Evolutionary conservation across 2,329 filamentous ascomycete species (phyloP), one percentile per base, ranked within the genome.

Genomic region (Stemphylium lycopersici): DNA sequence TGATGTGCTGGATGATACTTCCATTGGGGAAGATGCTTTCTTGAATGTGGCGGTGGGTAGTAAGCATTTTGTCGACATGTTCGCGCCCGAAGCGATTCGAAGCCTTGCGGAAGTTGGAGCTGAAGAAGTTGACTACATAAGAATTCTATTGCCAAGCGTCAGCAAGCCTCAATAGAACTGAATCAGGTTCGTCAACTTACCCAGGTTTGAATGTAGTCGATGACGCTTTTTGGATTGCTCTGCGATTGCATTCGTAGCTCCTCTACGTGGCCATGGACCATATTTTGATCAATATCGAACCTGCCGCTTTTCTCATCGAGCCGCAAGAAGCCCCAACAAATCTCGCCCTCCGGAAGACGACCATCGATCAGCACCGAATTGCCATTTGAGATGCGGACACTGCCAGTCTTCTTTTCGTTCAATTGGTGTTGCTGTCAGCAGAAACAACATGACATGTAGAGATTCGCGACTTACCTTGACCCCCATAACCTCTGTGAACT

Each of bases 11-110:
- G 0, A 70, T 68, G 1, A 75, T 69, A 31, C 67, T 71, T 0
- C 69, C 59, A 13, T 68, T 66, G 3, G 66, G 67, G 46, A 84
- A 84, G 5, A 84, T 72, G 36, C 74, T 71, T 7, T 76, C 68
- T 59, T 85, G 81, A 33, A 82, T 81, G 24, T 76, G 79, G 15
- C 78, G 68, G 58, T 83, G 80, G 0, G 80, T 82, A 3, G 71
- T 67, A 3, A 84, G 78, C 72, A 84, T 82, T 43, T 77, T 77
- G 53, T 84, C 79, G 3, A 85, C 78, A 59, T 84, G 82, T 16
- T 76, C 70, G 18, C 74, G 77, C 0, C 82, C 82, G 49, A 81
- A 82, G 58, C 81, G 84, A 49, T 83, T 80, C 3, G 81, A 79
- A 0, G 81, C 70, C 31, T 76, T 76, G 16, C 82, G 82, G 52